phyloP scores from a whole-genome alignment of 208 protist genomes.

The Phytomonas sp. region DNA sequence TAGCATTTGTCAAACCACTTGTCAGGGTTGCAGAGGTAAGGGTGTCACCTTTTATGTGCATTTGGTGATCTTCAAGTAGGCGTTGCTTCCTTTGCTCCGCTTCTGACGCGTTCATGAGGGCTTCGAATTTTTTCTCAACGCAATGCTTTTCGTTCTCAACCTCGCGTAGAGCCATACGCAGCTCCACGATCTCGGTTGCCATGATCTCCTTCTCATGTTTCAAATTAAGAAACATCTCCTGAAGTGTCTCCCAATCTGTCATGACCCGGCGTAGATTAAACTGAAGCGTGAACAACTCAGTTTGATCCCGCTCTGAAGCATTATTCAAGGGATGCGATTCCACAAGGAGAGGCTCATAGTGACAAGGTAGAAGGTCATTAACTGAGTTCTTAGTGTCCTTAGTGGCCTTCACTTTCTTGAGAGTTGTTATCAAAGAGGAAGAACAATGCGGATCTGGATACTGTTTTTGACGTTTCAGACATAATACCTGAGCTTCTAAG shows the following conservation, averaged over 20 bases:
- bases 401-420: neutral
- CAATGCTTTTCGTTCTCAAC: conserved; percentile 25
- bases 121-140: conserved; percentile 14
- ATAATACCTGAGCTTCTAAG: conserved; percentile 42
- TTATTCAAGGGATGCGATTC: neutral
- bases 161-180: conserved; percentile 15
- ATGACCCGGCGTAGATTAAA: conserved; percentile 37
- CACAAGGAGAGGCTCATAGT: neutral
- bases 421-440: neutral
- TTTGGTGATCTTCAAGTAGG: neutral
- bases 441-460: neutral
- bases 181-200: conserved; percentile 28
- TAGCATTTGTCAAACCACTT: conserved; percentile 10
- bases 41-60: neutral
- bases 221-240: conserved; percentile 23
- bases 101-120: conserved; percentile 1
- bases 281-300: conserved; percentile 31
- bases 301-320: conserved; percentile 21
- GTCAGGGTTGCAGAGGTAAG: neutral
- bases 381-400: neutral
- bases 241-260: conserved; percentile 27
- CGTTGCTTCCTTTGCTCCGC: neutral
- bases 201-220: conserved; percentile 27
- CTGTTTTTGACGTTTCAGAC: conserved; percentile 4
- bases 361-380: neutral